Evolutionary conservation across 1,139 yeast species (phyloP).

Genomic region (Sporopachydermia cereana): DNA sequence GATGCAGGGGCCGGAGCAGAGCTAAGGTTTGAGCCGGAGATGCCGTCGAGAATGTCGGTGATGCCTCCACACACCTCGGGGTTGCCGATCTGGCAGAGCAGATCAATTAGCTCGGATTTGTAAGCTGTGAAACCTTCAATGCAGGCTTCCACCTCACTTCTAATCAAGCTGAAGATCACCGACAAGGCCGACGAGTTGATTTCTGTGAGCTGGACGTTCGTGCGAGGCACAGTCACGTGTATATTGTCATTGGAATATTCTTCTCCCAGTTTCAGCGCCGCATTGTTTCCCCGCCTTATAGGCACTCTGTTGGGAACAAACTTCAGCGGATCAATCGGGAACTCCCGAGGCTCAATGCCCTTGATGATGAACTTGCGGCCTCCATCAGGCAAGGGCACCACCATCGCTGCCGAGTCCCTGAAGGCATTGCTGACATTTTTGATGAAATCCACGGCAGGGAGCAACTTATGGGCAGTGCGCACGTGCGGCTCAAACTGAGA

Average conservation of each 20-base stretch:
- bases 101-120: background rate
- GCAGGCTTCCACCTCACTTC: conserved; percentile 1
- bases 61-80: background rate
- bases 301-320: conserved; percentile 7
- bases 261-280: conserved; percentile 3
- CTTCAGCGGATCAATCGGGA: conserved; percentile 30
- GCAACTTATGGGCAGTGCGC: conserved; percentile 43
- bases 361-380: conserved; percentile 78
- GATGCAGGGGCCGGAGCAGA: no score
- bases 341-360: conserved; percentile 66
- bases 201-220: background rate
- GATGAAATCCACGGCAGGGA: conserved; percentile 94
- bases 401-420: conserved; percentile 91
- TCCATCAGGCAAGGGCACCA: conserved; percentile 46
- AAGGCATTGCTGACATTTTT: conserved; percentile 88
- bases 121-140: background rate
- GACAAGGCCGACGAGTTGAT: conserved; percentile 1
- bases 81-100: conserved; percentile 1
- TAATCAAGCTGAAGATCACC: background rate
- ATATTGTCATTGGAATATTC: conserved; percentile 4
- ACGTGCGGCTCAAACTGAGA: conserved; percentile 54
- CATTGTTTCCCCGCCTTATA: conserved; percentile 4
- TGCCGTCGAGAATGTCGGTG: background rate
- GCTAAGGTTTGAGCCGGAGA: no score
- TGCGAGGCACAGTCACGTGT: background rate